Evolutionary conservation across 495 filamentous ascomycete genomes (phyloP).

Genomic region (Aspergillus homomorphus): DNA sequence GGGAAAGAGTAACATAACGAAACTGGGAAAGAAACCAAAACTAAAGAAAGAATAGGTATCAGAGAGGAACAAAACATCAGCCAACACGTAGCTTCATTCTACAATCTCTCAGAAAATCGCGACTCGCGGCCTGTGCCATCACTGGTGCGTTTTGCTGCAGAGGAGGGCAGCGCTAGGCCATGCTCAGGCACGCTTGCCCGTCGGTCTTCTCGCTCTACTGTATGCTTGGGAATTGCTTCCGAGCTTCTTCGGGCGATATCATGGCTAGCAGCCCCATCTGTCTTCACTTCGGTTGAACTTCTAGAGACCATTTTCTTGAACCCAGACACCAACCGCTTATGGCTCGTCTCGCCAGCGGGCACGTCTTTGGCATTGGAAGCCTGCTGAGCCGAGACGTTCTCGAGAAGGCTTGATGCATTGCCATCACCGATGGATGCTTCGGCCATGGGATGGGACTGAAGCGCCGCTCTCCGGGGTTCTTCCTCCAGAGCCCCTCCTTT

Average conservation of each 20-base stretch:
- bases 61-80: neutral
- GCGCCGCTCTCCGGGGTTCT: slow-evolving; percentile 25
- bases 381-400: slow-evolving; percentile 14
- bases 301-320: slow-evolving; percentile 27
- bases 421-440: slow-evolving; percentile 16
- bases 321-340: slow-evolving; percentile 21
- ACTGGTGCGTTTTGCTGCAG: slow-evolving; percentile 27
- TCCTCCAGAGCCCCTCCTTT: slow-evolving; percentile 6
- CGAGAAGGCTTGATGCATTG: slow-evolving; percentile 12
- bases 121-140: slow-evolving; percentile 45
- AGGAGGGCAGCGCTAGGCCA: slow-evolving; percentile 39
- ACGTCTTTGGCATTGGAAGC: slow-evolving; percentile 22
- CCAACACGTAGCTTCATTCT: neutral
- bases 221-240: slow-evolving; percentile 17
- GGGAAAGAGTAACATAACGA: slow-evolving; percentile 6
- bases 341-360: slow-evolving; percentile 17
- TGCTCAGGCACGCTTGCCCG: slow-evolving; percentile 50
- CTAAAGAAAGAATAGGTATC: slow-evolving; percentile 15
- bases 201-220: slow-evolving; percentile 38
- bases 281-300: slow-evolving; percentile 22
- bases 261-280: slow-evolving; percentile 18
- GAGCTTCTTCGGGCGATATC: slow-evolving; percentile 17
- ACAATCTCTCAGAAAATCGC: slow-evolving; percentile 50
- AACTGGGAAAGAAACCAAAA: neutral
- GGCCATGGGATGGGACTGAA: slow-evolving; percentile 35